Percentiles rank a stretch among this genome's conserved stretches.
phyloP scores from a whole-genome alignment of 2,329 filamentous ascomycete genomes.

The Trichocomaceae sp. region DNA sequence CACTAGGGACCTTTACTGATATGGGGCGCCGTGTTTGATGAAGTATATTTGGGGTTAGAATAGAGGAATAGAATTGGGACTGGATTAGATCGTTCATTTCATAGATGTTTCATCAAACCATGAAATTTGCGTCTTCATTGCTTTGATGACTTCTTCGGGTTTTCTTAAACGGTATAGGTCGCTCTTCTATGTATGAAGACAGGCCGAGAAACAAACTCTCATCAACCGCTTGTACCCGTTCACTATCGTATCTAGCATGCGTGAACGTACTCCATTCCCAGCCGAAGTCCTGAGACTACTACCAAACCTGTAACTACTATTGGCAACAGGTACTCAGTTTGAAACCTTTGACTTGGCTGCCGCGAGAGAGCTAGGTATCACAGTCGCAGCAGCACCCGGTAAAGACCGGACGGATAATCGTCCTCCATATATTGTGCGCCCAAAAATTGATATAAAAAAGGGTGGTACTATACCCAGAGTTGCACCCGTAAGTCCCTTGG shows the following conservation, averaged over 20 bases:
- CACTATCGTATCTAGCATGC: conserved; percentile 62
- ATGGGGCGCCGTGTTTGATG: conserved; percentile 1
- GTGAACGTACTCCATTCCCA: conserved; percentile 66
- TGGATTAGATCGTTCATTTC: neutral
- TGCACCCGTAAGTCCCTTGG: conserved; percentile 39
- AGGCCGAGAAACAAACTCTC: conserved; percentile 42
- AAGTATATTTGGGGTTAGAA: neutral
- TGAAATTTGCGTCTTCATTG: no score
- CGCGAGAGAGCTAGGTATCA: conserved; percentile 1
- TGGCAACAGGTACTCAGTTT: conserved; percentile 56
- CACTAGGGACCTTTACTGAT: conserved; percentile 8
- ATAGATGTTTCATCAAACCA: neutral
- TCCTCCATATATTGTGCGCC: conserved; percentile 13
- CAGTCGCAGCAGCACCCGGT: neutral
- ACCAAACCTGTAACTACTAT: conserved; percentile 61
- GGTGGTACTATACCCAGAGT: conserved; percentile 2
- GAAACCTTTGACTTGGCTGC: conserved; percentile 3
- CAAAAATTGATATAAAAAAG: conserved; percentile 24
- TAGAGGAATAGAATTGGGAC: neutral
- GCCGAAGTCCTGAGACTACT: conserved; percentile 52
- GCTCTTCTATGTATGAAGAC: conserved; percentile 27
- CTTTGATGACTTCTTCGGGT: neutral
- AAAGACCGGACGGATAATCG: neutral
- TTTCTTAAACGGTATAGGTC: no score
- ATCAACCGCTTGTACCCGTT: conserved; percentile 58